A percentile compares a stretch with the other conserved stretches of the same genome.
These are phyloP conservation scores for Colletotrichum sp. DNA, from an alignment of 2,329 filamentous ascomycete genomes.

Conservation along the genomic window DNA sequence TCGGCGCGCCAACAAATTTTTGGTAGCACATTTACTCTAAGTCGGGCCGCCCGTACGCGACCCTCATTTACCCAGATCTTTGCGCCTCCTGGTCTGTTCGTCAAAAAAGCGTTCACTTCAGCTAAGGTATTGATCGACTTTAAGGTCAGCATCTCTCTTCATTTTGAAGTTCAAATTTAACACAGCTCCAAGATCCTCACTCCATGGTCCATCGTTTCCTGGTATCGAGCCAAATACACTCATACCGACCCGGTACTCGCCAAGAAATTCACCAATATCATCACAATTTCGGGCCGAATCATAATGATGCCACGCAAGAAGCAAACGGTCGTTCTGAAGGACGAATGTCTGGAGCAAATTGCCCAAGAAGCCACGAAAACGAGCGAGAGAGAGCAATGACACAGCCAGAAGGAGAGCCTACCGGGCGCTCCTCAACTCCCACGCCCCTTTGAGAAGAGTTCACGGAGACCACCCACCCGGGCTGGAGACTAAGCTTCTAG, in stretches of 20 bases:
- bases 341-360: neutral
- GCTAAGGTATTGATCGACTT: neutral
- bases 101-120: neutral
- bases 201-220: neutral
- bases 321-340: neutral
- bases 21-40: neutral
- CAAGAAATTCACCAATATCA: neutral
- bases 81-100: neutral
- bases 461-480: neutral
- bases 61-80: neutral
- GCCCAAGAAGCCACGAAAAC: neutral
- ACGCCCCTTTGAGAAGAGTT: neutral
- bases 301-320: neutral
- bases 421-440: neutral
- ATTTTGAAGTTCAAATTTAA: neutral
- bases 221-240: neutral
- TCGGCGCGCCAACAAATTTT: neutral
- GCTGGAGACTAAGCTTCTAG: neutral
- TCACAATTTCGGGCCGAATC: neutral
- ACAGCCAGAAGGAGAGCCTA: neutral
- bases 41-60: neutral
- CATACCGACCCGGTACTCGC: neutral
- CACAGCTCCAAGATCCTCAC: neutral
- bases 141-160: neutral
- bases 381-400: neutral